These are phyloP conservation scores for Ganoderma lingzhi DNA, from an alignment of 1,284 basidiomycete genomes.

Conservation along the genomic window DNA sequence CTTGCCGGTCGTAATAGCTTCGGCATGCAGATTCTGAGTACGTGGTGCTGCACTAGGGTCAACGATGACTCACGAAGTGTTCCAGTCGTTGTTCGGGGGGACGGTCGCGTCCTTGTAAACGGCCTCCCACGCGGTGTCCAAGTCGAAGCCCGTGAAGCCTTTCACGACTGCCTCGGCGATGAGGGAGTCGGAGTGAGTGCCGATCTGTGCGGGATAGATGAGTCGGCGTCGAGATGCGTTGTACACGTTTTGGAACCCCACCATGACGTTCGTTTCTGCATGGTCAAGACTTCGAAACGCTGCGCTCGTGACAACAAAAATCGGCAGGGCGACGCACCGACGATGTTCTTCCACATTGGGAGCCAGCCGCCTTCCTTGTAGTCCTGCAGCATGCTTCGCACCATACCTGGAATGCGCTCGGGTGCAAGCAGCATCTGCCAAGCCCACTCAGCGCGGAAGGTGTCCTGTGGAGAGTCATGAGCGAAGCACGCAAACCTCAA, in stretches of 20 bases:
- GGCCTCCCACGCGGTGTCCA: constrained; percentile 74
- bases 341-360: constrained; percentile 92
- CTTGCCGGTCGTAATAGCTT: constrained; percentile 77
- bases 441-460: constrained; percentile 81
- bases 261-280: constrained; percentile 79
- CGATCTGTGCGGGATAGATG: constrained; percentile 54
- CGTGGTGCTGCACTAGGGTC: neutral
- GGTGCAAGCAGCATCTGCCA: constrained; percentile 83
- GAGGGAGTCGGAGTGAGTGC: constrained; percentile 83
- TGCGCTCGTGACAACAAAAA: neutral
- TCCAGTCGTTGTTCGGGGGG: constrained; percentile 69
- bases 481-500: neutral
- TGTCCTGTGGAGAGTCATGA: constrained; percentile 57
- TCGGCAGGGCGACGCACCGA: constrained; percentile 51
- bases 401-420: constrained; percentile 78
- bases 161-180: constrained; percentile 82
- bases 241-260: too few species aligned
- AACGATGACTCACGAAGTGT: constrained; percentile 51
- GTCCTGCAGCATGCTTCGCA: constrained; percentile 84
- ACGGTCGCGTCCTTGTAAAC: constrained; percentile 80
- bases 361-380: constrained; percentile 84
- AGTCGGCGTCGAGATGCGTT: neutral
- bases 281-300: too few species aligned
- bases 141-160: constrained; percentile 69
- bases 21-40: too few species aligned